A percentile compares a stretch with the other conserved stretches of the same genome.
These are phyloP conservation scores for Sanguinoderma infundibulare DNA, from an alignment of 1,284 basidiomycete species.

Conservation along the genomic window DNA sequence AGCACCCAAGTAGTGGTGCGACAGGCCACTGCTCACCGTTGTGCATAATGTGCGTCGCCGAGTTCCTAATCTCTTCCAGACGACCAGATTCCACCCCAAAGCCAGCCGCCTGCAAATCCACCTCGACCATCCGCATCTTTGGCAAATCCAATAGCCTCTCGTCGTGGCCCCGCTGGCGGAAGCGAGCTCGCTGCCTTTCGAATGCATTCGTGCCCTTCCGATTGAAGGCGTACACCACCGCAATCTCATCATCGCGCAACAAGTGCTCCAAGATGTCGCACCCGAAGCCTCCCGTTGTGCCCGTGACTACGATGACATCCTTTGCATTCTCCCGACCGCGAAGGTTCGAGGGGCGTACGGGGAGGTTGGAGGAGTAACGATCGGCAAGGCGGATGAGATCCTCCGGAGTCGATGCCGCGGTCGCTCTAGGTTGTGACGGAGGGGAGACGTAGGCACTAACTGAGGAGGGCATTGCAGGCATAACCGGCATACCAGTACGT, in stretches of 20 bases:
- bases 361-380: conserved; percentile 10
- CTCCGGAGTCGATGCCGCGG: conserved; percentile 11
- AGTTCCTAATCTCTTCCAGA: conserved; percentile 33
- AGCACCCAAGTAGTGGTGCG: not conserved
- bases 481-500: no score
- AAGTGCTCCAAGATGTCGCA: conserved; percentile 24
- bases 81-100: conserved; percentile 35
- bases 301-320: conserved; percentile 30
- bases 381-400: conserved; percentile 11
- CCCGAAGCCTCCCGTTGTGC: conserved; percentile 31
- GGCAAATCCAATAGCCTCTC: conserved; percentile 26
- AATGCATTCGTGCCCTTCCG: not conserved
- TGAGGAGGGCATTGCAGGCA: not conserved
- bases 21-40: conserved; percentile 30
- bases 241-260: conserved; percentile 12
- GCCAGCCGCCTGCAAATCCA: conserved; percentile 30
- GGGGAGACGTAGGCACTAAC: not conserved
- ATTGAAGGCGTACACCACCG: conserved; percentile 28
- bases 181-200: conserved; percentile 34
- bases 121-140: conserved; percentile 40
- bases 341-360: not conserved
- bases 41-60: conserved; percentile 37
- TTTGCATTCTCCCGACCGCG: not conserved
- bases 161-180: conserved; percentile 36
- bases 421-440: conserved; percentile 7